A percentile compares a stretch with the other conserved stretches of the same genome.
Conservation (phyloP, 768 basidiomycete genomes). For the Rhizopogon vulgaris region DNA sequence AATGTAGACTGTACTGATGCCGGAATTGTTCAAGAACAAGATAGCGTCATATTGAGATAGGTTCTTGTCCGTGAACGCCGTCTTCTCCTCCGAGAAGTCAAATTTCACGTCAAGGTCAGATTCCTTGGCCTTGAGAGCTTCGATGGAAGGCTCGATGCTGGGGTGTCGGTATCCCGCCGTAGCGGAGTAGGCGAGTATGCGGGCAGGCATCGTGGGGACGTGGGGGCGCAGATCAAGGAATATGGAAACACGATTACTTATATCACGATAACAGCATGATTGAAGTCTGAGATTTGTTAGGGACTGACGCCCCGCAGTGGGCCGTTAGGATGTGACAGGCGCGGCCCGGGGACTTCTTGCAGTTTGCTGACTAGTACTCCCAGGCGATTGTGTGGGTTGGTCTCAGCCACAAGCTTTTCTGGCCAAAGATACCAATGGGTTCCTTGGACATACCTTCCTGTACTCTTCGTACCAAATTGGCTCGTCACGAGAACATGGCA, state of each 20-base stretch:
- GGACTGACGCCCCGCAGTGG: too few species aligned
- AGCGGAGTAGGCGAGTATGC: slow-evolving; percentile 55
- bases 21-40: slow-evolving; percentile 64
- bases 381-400: too few species aligned
- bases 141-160: slow-evolving; percentile 66
- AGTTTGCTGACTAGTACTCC: too few species aligned
- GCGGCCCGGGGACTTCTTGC: too few species aligned
- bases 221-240: background rate
- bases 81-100: slow-evolving; percentile 58
- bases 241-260: background rate
- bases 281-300: too few species aligned
- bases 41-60: slow-evolving; percentile 57
- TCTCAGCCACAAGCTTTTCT: too few species aligned
- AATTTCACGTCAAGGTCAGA: slow-evolving; percentile 47
- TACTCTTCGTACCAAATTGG: too few species aligned
- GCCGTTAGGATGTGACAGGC: too few species aligned
- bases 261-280: too few species aligned
- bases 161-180: slow-evolving; percentile 66
- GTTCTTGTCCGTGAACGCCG: slow-evolving; percentile 47
- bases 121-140: slow-evolving; percentile 42
- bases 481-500: too few species aligned
- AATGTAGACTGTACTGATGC: slow-evolving; percentile 46
- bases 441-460: too few species aligned
- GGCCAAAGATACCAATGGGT: too few species aligned
- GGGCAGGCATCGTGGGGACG: slow-evolving; percentile 19